Evolutionary conservation across 2,329 filamentous ascomycete genomes (phyloP).

Genomic region (Claviceps spartinae): DNA sequence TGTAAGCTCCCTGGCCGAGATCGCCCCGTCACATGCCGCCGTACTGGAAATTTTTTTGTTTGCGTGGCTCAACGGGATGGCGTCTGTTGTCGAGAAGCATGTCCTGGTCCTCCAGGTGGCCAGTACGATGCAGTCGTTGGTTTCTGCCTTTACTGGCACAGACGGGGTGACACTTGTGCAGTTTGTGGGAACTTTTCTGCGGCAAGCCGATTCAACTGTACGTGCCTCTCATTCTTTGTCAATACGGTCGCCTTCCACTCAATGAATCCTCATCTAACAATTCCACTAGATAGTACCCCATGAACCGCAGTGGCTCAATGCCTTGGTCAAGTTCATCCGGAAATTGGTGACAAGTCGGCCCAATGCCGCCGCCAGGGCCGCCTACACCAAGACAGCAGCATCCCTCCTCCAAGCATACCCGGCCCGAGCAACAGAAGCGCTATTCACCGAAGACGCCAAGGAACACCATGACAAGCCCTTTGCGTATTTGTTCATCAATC

Average conservation of each 20-base stretch:
- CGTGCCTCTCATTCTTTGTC: conserved; percentile 9
- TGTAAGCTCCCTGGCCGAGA: conserved; percentile 40
- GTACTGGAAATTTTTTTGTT: conserved; percentile 42
- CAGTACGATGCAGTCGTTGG: conserved; percentile 31
- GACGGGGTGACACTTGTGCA: conserved; percentile 45
- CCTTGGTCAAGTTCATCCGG: conserved; percentile 33
- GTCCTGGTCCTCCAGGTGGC: conserved; percentile 29
- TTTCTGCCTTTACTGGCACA: conserved; percentile 42
- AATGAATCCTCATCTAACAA: background rate
- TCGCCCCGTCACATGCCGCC: conserved; percentile 38
- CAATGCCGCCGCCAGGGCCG: conserved; percentile 38
- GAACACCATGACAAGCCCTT: conserved; percentile 34
- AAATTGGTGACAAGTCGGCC: conserved; percentile 41
- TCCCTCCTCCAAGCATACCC: conserved; percentile 44
- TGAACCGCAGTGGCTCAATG: conserved; percentile 40
- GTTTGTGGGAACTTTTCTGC: conserved; percentile 41
- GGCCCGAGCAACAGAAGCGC: conserved; percentile 25
- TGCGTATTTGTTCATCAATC: conserved; percentile 48
- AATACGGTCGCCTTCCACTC: background rate
- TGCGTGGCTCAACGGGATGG: conserved; percentile 40
- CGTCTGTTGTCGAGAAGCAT: conserved; percentile 16
- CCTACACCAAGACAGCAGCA: conserved; percentile 46
- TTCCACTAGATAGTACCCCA: conserved; percentile 29
- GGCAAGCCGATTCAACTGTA: conserved; percentile 35
- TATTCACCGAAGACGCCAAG: conserved; percentile 36